Base-by-base conservation (phyloP, 192 early-diverging fungal species). In the Coemansia sp. region DNA sequence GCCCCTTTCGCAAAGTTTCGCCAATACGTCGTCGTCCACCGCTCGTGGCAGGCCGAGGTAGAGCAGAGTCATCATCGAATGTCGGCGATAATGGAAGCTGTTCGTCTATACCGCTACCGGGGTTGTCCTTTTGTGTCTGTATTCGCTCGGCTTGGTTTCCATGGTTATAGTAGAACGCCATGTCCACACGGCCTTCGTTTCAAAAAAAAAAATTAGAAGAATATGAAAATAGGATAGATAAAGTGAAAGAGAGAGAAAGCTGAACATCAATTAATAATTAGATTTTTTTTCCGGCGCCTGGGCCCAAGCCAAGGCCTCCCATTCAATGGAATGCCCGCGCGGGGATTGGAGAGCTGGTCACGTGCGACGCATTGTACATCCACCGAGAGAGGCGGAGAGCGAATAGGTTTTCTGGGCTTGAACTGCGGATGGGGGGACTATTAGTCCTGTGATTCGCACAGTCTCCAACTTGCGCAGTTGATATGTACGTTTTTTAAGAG, bases 141-240 rank as follows among this genome's bases (percentile, higher is more conserved):
- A 68, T 65, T 68, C 69, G 68, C 36, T 74, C 72, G 24, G 52
- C 49, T 15, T 55, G 16, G 62, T 71, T 71, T 31, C 76, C 76
- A n/a, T 76, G 81, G 67, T 66, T 79, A 46, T 70, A 84, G 24
- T 76, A 84, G 34, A 84, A 84, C 29, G 81, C 81, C 81, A 83
- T 83, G 52, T 46, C 44, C 13, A 46, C 44, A 50, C 47, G 47
- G 47, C 47, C 18, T 10, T 8, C 15, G 47, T 22, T 50, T 6
- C n/a, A 22, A 50, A 55, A n/a, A n/a, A n/a, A n/a, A n/a, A n/a
- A n/a, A n/a, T n/a, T 31, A 58, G 16, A 58, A 58, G 16, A 33
- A 34, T 27, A 18, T 18, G 6, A 34, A 34, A 5, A 33, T 7
- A 58, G 13, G 16, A 16, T 58, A 1, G 29, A 18, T 33, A 22